These are phyloP conservation scores for Skeletonema marinoi DNA, from an alignment of 108 stramenopile species.

Conservation along the genomic window DNA sequence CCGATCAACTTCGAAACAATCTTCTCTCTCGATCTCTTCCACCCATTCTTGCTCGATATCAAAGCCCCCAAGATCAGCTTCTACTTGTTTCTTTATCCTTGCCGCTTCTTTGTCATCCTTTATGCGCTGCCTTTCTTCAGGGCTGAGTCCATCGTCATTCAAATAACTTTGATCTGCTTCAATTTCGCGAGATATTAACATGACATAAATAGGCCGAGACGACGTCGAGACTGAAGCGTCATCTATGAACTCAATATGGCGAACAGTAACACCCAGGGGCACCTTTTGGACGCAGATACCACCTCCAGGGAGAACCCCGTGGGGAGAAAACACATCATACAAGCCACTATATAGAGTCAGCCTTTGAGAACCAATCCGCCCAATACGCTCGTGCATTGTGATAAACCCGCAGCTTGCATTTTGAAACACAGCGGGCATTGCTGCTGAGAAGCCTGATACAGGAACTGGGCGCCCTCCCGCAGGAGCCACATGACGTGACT, in stretches of 20 bases:
- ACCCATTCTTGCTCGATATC: slow-evolving; percentile 92
- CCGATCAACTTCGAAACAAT: slow-evolving; percentile 77
- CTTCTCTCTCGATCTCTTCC: slow-evolving; percentile 86
- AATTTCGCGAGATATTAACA: slow-evolving; percentile 77
- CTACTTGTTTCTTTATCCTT: slow-evolving; percentile 81
- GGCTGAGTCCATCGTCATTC: slow-evolving; percentile 78
- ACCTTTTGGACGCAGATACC: slow-evolving; percentile 77
- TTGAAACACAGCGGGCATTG: slow-evolving; percentile 42
- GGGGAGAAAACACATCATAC: slow-evolving; percentile 51
- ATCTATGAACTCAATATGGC: slow-evolving; percentile 77
- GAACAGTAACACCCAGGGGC: slow-evolving; percentile 78
- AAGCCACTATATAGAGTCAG: slow-evolving; percentile 75
- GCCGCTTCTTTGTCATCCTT: slow-evolving; percentile 81
- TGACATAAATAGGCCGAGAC: slow-evolving; percentile 72
- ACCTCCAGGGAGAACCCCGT: slow-evolving; percentile 78
- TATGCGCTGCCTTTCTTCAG: slow-evolving; percentile 71
- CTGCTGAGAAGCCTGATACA: slow-evolving; percentile 74
- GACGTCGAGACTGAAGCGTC: slow-evolving; percentile 64
- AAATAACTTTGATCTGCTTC: slow-evolving; percentile 73
- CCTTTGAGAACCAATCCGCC: slow-evolving; percentile 83
- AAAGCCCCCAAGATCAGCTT: slow-evolving; percentile 90
- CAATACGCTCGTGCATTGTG: slow-evolving; percentile 87
- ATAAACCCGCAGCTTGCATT: slow-evolving; percentile 61
- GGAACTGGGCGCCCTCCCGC: slow-evolving; percentile 72
- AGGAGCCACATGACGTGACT: slow-evolving; percentile 78